Conservation (phyloP, 805 yeast species). For the Scheffersomyces stipitis region DNA sequence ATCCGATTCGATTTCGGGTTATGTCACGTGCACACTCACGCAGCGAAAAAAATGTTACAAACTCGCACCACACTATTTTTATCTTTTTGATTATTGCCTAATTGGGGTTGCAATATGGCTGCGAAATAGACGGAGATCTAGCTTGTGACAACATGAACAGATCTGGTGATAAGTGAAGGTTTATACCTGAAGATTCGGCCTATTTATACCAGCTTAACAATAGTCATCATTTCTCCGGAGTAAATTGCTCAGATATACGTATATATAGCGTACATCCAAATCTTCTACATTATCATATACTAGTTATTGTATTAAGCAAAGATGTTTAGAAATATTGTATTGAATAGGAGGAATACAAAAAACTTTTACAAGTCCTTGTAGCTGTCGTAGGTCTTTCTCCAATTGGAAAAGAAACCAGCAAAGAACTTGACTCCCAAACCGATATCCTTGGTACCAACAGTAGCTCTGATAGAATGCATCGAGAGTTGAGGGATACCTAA, state of each 20-base stretch:
- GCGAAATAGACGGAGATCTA: background rate
- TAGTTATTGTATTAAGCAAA: no score
- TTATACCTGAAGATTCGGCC: no score
- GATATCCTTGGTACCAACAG: constrained; percentile 74
- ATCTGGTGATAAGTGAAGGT: background rate
- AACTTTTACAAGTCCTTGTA: constrained; percentile 47
- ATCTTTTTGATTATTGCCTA: background rate
- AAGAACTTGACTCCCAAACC: constrained; percentile 74
- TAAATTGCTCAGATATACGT: no score
- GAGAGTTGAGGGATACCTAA: constrained; percentile 81
- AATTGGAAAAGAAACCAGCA: constrained; percentile 63
- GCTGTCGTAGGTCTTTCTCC: constrained; percentile 59
- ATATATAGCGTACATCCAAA: no score
- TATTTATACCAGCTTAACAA: no score
- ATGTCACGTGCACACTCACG: no score
- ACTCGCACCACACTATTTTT: no score
- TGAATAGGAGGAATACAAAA: background rate
- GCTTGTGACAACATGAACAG: background rate
- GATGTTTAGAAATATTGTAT: no score
- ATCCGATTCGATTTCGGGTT: no score
- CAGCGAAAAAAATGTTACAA: no score
- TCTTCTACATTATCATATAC: no score
- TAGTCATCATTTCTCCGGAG: no score
- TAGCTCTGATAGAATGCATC: constrained; percentile 85
- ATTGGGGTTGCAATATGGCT: background rate